Conservation (phyloP, 2,329 filamentous ascomycete genomes). For the Leptosphaerulina australis region DNA sequence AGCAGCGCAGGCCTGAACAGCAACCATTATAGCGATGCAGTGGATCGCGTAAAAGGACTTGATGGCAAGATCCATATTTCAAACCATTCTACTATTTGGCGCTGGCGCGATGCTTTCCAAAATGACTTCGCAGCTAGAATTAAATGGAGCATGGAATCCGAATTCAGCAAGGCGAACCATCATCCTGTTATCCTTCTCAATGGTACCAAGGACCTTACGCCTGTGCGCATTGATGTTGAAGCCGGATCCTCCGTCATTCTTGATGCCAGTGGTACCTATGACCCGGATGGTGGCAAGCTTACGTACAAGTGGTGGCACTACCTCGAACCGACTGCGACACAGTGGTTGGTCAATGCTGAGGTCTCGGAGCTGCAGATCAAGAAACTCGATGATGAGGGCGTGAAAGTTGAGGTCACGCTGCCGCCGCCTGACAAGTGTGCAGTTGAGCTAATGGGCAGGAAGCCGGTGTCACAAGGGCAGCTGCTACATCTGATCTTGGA, state of each 20-base stretch:
- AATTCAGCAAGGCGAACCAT: slow-evolving; percentile 52
- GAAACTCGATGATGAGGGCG: slow-evolving; percentile 35
- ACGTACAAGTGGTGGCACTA: slow-evolving; percentile 61
- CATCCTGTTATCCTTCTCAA: slow-evolving; percentile 57
- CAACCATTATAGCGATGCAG: slow-evolving; percentile 49
- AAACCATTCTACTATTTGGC: slow-evolving; percentile 60
- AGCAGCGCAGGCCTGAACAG: slow-evolving; percentile 44
- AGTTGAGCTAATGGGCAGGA: slow-evolving; percentile 45
- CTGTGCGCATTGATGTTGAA: slow-evolving; percentile 51
- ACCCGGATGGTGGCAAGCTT: slow-evolving; percentile 54
- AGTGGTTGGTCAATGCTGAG: slow-evolving; percentile 52
- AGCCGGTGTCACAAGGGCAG: slow-evolving; percentile 51
- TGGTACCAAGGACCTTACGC: slow-evolving; percentile 45
- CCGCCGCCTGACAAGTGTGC: slow-evolving; percentile 52
- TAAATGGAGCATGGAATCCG: slow-evolving; percentile 53
- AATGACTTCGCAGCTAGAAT: slow-evolving; percentile 58
- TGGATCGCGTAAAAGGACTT: slow-evolving; percentile 45
- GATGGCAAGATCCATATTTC: slow-evolving; percentile 45
- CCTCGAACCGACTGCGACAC: slow-evolving; percentile 50
- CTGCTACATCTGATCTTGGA: slow-evolving; percentile 58
- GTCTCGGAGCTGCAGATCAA: slow-evolving; percentile 49
- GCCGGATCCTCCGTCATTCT: slow-evolving; percentile 51
- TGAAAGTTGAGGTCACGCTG: slow-evolving; percentile 48
- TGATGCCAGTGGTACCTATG: slow-evolving; percentile 56
- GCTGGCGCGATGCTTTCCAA: slow-evolving; percentile 61